phyloP scores from a whole-genome alignment of 768 basidiomycete genomes.

The Dendrothele bispora region DNA sequence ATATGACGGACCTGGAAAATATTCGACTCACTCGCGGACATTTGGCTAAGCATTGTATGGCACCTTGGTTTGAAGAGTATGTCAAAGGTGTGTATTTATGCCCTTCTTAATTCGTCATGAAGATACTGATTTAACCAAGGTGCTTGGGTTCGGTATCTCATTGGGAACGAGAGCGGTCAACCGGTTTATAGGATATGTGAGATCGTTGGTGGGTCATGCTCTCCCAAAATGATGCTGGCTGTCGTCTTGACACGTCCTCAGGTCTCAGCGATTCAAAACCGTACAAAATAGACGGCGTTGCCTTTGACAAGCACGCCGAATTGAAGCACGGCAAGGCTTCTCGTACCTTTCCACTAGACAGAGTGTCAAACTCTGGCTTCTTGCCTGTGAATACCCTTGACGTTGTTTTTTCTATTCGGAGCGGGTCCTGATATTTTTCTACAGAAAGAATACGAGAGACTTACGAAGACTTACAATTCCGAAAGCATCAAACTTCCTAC shows the following conservation, averaged over 20 bases:
- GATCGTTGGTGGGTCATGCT: constrained; percentile 60
- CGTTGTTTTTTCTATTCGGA: constrained; percentile 1
- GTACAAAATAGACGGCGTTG: constrained; percentile 69
- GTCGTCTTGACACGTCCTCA: constrained; percentile 10
- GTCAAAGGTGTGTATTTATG: constrained; percentile 74
- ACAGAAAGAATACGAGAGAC: constrained; percentile 75
- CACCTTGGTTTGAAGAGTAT: constrained; percentile 87
- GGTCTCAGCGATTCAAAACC: constrained; percentile 47
- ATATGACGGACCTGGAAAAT: constrained; percentile 55
- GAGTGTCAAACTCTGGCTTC: constrained; percentile 77
- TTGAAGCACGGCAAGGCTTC: constrained; percentile 75
- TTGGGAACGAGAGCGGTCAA: constrained; percentile 58
- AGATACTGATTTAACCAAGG: constrained; percentile 41
- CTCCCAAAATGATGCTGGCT: constrained; percentile 6
- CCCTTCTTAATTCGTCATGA: constrained; percentile 1
- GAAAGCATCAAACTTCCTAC: constrained; percentile 70
- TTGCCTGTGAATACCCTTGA: constrained; percentile 47
- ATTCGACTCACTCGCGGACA: constrained; percentile 67
- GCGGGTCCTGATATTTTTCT: constrained; percentile 10
- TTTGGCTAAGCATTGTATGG: constrained; percentile 68
- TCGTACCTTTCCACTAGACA: constrained; percentile 73
- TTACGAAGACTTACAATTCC: constrained; percentile 38
- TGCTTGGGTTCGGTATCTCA: constrained; percentile 83
- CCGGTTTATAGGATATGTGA: constrained; percentile 83
- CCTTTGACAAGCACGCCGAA: constrained; percentile 65